phyloP scores from a whole-genome alignment of 257 asterid species.

The Solanum piurae region DNA sequence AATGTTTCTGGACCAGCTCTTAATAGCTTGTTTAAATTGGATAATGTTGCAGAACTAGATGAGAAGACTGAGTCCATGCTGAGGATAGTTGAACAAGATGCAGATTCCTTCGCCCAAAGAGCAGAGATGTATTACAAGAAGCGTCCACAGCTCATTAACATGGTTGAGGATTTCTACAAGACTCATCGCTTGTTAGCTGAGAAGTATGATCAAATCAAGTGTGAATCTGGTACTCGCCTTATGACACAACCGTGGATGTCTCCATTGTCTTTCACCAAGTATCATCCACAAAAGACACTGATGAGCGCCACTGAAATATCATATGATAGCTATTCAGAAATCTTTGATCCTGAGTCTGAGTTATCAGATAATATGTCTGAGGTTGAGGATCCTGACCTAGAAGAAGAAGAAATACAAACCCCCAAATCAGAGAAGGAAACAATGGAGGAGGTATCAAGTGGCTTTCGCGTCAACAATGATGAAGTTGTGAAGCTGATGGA shows the following conservation, averaged over 20 bases:
- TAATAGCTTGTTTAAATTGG: background rate
- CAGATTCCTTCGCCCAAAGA: constrained; percentile 79
- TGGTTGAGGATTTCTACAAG: constrained; percentile 75
- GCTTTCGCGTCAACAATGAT: constrained; percentile 1
- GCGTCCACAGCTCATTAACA: constrained; percentile 70
- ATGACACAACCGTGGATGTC: constrained; percentile 34
- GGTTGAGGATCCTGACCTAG: constrained; percentile 66
- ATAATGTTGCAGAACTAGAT: constrained; percentile 41
- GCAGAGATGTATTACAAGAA: constrained; percentile 89
- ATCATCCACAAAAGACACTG: constrained; percentile 28
- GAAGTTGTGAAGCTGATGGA: constrained; percentile 35
- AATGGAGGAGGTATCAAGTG: constrained; percentile 8
- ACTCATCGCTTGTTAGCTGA: constrained; percentile 81
- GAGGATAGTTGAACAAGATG: constrained; percentile 69
- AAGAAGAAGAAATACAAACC: background rate
- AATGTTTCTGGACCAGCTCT: background rate
- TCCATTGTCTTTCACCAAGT: constrained; percentile 26
- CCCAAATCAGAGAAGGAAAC: background rate
- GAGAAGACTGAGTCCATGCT: constrained; percentile 58
- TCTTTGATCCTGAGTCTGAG: constrained; percentile 39
- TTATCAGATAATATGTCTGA: constrained; percentile 38
- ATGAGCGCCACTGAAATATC: constrained; percentile 36
- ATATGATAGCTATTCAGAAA: constrained; percentile 79
- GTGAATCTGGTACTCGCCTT: constrained; percentile 49
- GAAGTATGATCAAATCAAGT: constrained; percentile 49